phyloP scores from a whole-genome alignment of 208 protist species.

The Lotmaria passim region DNA sequence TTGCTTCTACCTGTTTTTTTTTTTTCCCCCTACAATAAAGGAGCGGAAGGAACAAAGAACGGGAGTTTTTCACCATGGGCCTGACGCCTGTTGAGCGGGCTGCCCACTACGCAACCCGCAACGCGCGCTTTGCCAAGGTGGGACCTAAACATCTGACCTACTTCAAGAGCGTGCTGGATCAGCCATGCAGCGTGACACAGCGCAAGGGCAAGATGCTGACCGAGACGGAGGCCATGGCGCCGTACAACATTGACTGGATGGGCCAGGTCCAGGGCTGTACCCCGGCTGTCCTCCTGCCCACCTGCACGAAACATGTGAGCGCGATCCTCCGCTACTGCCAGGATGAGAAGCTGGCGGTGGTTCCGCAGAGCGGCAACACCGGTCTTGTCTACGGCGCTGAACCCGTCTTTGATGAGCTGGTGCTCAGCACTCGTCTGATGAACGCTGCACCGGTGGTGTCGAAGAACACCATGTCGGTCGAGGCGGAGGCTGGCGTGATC shows the following conservation, averaged over 20 bases:
- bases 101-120: slow-evolving; percentile 69
- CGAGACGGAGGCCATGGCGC: slow-evolving; percentile 42
- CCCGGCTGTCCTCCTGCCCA: slow-evolving; percentile 66
- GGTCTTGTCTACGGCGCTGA: slow-evolving; percentile 95
- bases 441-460: slow-evolving; percentile 87
- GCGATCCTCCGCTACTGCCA: slow-evolving; percentile 94
- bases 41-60: background rate
- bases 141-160: slow-evolving; percentile 53
- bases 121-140: slow-evolving; percentile 49
- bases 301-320: slow-evolving; percentile 62
- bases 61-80: slow-evolving; percentile 23
- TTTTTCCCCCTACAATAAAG: too few species aligned
- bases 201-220: slow-evolving; percentile 59
- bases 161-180: slow-evolving; percentile 52
- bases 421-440: slow-evolving; percentile 91
- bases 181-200: slow-evolving; percentile 48
- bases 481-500: slow-evolving; percentile 91
- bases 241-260: slow-evolving; percentile 80
- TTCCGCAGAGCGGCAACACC: slow-evolving; percentile 98
- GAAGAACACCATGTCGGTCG: slow-evolving; percentile 62
- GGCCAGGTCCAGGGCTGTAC: slow-evolving; percentile 54
- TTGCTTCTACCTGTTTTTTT: too few species aligned
- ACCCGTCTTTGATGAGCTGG: slow-evolving; percentile 92
- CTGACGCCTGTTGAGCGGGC: slow-evolving; percentile 53
- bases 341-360: slow-evolving; percentile 88